Evolutionary conservation across 257 asterid genomes (phyloP).

Genomic region (Cruciata laevipes): DNA sequence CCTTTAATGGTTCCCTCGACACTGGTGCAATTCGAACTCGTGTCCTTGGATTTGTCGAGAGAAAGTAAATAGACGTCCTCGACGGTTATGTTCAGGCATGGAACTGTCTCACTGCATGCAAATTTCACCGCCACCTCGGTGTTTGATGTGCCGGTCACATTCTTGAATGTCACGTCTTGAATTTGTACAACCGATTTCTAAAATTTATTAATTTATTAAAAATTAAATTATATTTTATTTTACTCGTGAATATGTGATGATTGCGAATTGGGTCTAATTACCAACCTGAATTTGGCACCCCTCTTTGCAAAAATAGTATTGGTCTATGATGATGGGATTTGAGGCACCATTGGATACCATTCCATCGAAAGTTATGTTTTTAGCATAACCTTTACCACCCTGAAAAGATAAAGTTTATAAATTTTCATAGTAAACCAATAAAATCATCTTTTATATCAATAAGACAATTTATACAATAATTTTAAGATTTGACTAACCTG

Average conservation of each 20-base stretch:
- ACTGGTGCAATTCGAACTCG: conserved; percentile 13
- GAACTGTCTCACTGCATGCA: conserved; percentile 28
- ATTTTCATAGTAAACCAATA: too few relatives aligned
- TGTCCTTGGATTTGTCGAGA: background rate
- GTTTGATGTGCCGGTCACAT: conserved; percentile 28
- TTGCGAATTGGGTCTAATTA: background rate
- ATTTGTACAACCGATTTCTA: conserved; percentile 33
- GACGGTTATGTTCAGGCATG: conserved; percentile 26
- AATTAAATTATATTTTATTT: background rate
- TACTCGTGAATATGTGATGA: background rate
- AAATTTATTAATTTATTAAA: background rate
- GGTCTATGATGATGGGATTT: conserved; percentile 22
- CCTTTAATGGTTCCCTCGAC: conserved; percentile 28
- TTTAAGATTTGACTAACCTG: conserved; percentile 24
- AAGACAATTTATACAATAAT: too few relatives aligned
- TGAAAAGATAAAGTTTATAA: background rate
- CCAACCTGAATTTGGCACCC: conserved; percentile 6
- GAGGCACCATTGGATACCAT: conserved; percentile 2
- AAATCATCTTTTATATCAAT: too few relatives aligned
- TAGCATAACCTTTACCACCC: conserved; percentile 47
- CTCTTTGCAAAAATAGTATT: conserved; percentile 18
- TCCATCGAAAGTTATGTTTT: conserved; percentile 29
- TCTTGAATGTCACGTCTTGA: conserved; percentile 26
- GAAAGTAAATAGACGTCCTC: conserved; percentile 24
- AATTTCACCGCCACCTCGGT: conserved; percentile 18